phyloP scores from a whole-genome alignment of 805 yeast species.

The Kazachstania martiniae region DNA sequence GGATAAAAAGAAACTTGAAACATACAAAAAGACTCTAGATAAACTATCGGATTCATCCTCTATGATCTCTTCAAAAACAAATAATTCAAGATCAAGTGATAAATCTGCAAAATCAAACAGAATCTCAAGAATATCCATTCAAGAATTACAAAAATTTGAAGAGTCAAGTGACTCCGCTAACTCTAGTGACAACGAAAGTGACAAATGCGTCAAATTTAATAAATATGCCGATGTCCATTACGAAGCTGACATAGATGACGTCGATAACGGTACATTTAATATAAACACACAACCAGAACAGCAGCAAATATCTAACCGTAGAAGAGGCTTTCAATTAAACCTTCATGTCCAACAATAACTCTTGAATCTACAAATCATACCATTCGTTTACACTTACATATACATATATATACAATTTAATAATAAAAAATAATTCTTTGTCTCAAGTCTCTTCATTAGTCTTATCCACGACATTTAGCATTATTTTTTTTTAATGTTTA shows the following conservation, averaged over 20 bases:
- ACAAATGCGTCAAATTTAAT: slow-evolving; percentile 1
- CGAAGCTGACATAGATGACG: slow-evolving; percentile 14
- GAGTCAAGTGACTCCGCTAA: too few relatives aligned
- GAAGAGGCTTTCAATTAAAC: slow-evolving; percentile 15
- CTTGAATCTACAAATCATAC: too few relatives aligned
- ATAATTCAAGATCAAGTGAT: not conserved
- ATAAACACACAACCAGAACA: not conserved
- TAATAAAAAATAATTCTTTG: too few relatives aligned
- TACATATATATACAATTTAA: too few relatives aligned
- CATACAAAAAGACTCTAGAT: not conserved
- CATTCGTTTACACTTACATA: too few relatives aligned
- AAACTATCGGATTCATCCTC: not conserved
- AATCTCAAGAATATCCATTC: slow-evolving; percentile 18
- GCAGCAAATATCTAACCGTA: slow-evolving; percentile 1
- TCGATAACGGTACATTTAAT: slow-evolving; percentile 4
- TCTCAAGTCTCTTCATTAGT: too few relatives aligned
- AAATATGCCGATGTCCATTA: too few relatives aligned
- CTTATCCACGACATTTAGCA: too few relatives aligned
- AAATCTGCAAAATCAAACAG: slow-evolving; percentile 4
- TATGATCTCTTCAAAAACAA: not conserved
- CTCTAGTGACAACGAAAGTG: slow-evolving; percentile 2
- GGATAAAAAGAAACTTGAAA: too few relatives aligned
- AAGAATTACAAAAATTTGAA: slow-evolving; percentile 17
- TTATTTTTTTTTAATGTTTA: too few relatives aligned
- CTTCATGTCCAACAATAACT: slow-evolving; percentile 11